Base-by-base conservation (phyloP, 169 alveolate genomes). In the Babesia ovis region DNA sequence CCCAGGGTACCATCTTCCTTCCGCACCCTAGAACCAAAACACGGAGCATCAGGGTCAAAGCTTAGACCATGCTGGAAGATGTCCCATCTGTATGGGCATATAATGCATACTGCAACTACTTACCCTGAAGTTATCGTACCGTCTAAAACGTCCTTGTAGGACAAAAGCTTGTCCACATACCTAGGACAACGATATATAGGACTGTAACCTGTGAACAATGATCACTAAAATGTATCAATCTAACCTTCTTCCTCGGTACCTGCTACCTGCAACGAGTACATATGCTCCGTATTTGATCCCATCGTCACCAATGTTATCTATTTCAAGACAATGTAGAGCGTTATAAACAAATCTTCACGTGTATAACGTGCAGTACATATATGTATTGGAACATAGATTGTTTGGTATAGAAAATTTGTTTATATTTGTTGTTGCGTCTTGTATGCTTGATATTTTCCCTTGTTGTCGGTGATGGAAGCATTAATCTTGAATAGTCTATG, bases 191-290 rank as follows among this genome's bases (percentile, higher is more conserved):
- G 67, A 68, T 71, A 45, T 8, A 79, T 57, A 5, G 87, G 71
- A 5, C 83, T 58, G 46, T 58, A 79, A 8, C 87, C 85, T 75
- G n/a, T n/a, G 39, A 3, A 46, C 23, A 3, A 32, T 39, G 12
- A 35, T 16, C 12, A 18, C 25, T 2, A 27, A 14, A 4, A 6
- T 20, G 4, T 11, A 31, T 23, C 32, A 11, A 20, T 5, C 67
- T 5, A 16, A 75, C 85, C 83, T 39, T 79, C 87, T 61, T 79
- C 87, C 56, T 79, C 83, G 9, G 87, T 54, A 22, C 87, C 87
- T 14, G 73, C 68, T 27, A 79, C 59, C 11, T 83, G 83, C 50
- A 79, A 34, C 1, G 87, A 68, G 48, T 79, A 79, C 20, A 68
- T 14, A 39, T 79, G 64, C 54, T 34, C 20, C 23, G 61, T 3